Evolutionary conservation across 345 rosid genomes (phyloP).

Genomic region (Acer saccharum): DNA sequence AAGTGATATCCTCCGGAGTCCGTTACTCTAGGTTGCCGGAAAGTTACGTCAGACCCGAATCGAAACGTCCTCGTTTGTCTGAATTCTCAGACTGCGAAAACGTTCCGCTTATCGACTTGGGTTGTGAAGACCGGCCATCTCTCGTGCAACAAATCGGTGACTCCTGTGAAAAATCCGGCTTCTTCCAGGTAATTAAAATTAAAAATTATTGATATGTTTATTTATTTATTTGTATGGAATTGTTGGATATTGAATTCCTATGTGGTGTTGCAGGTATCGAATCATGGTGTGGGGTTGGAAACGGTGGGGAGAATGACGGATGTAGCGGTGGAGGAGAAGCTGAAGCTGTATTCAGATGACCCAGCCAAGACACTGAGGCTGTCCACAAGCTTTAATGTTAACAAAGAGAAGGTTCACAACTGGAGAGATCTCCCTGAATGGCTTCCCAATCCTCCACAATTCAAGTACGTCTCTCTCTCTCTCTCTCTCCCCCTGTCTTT

Average conservation of each 20-base stretch:
- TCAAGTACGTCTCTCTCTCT: conserved; percentile 49
- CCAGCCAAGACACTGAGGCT: conserved; percentile 73
- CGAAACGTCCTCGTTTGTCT: conserved; percentile 64
- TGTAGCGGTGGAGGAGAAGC: conserved; percentile 55
- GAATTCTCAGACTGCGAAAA: conserved; percentile 55
- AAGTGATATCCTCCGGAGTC: conserved; percentile 61
- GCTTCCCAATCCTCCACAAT: conserved; percentile 75
- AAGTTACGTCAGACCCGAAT: conserved; percentile 63
- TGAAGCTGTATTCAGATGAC: conserved; percentile 87
- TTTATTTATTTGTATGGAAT: too few species aligned
- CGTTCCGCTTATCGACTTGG: conserved; percentile 71
- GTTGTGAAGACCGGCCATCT: conserved; percentile 44
- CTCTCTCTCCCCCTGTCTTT: too few species aligned
- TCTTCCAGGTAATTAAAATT: conserved; percentile 59
- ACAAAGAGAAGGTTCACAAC: conserved; percentile 71
- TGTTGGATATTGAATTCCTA: not conserved
- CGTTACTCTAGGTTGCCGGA: conserved; percentile 53
- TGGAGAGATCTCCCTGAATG: conserved; percentile 80
- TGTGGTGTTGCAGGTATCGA: conserved; percentile 46
- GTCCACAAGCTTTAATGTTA: conserved; percentile 82
- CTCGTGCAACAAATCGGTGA: conserved; percentile 41
- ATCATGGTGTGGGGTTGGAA: conserved; percentile 57
- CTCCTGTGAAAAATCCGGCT: conserved; percentile 64
- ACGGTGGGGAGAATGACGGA: not conserved
- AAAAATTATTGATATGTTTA: too few species aligned